A percentile compares a stretch with the other conserved stretches of the same genome.
Evolutionary conservation across 2,329 filamentous ascomycete genomes (phyloP).

Genomic region (Cladophialophora carrionii): DNA sequence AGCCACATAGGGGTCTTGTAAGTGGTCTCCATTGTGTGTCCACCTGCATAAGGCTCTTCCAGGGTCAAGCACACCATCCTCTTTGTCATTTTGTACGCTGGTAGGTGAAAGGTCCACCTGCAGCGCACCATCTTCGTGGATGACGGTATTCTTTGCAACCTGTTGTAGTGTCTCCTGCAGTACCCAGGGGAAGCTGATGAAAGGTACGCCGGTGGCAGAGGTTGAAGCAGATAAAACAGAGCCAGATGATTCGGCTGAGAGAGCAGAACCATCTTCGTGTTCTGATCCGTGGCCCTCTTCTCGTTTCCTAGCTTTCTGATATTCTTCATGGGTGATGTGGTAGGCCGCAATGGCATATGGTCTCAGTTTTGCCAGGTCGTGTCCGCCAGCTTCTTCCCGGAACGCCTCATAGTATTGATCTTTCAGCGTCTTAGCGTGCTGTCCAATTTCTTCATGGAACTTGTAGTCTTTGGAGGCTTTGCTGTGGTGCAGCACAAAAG

Average conservation of each 20-base stretch:
- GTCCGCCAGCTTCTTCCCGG: slow-evolving; percentile 64
- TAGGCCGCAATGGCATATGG: slow-evolving; percentile 89
- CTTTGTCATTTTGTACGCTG: not conserved
- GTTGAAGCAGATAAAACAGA: not conserved
- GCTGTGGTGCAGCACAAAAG: slow-evolving; percentile 78
- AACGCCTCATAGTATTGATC: slow-evolving; percentile 70
- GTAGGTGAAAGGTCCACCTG: not conserved
- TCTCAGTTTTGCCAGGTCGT: slow-evolving; percentile 62
- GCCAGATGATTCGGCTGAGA: not conserved
- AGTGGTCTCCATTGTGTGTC: slow-evolving; percentile 19
- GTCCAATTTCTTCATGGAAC: slow-evolving; percentile 78
- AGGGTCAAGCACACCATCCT: not conserved
- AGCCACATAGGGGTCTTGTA: slow-evolving; percentile 28
- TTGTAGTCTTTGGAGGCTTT: slow-evolving; percentile 78
- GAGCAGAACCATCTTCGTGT: not conserved
- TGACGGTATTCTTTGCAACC: slow-evolving; percentile 56
- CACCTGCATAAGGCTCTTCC: slow-evolving; percentile 6
- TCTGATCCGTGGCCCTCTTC: not conserved
- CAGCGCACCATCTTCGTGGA: slow-evolving; percentile 5
- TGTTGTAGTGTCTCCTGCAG: slow-evolving; percentile 73
- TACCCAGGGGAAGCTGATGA: slow-evolving; percentile 95
- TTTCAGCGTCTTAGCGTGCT: slow-evolving; percentile 67
- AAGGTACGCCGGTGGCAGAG: slow-evolving; percentile 61
- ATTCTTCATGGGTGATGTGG: slow-evolving; percentile 61
- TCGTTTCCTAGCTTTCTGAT: slow-evolving; percentile 39